phyloP scores from a whole-genome alignment of 1,139 yeast species.

The Dujonia santamariae region DNA sequence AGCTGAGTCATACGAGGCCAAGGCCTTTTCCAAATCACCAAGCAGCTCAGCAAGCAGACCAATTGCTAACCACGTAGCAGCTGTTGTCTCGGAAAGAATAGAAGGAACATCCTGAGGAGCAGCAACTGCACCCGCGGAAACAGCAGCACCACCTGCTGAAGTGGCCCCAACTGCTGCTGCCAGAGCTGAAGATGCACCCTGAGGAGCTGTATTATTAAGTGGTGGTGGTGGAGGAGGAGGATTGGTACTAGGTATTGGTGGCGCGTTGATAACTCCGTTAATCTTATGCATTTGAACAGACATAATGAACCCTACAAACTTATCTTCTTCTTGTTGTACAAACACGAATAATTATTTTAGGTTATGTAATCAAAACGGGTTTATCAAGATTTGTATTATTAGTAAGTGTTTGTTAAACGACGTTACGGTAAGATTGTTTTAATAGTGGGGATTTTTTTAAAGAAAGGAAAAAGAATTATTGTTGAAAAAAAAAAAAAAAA shows the following conservation, averaged over 20 bases:
- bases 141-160: constrained; percentile 5
- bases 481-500: too few relatives aligned
- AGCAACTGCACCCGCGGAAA: constrained; percentile 1
- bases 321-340: too few relatives aligned
- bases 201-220: too few relatives aligned
- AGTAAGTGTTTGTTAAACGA: background rate
- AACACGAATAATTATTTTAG: too few relatives aligned
- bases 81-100: constrained; percentile 61
- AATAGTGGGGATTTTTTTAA: too few relatives aligned
- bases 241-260: constrained; percentile 11
- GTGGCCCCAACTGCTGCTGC: constrained; percentile 7
- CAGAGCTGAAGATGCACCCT: background rate
- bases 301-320: too few relatives aligned
- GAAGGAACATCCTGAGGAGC: constrained; percentile 8
- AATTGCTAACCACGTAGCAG: constrained; percentile 90
- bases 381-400: too few relatives aligned
- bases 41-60: constrained; percentile 88
- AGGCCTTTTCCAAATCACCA: constrained; percentile 87
- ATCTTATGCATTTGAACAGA: constrained; percentile 18
- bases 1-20: constrained; percentile 87
- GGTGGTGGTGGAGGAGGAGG: too few relatives aligned
- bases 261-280: constrained; percentile 17
- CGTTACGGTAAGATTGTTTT: too few relatives aligned
- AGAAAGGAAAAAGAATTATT: too few relatives aligned
- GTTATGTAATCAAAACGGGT: too few relatives aligned